Evolutionary conservation across 108 stramenopile genomes (phyloP), one percentile per base, ranked within the genome.

Genomic region (Conticribra guillardii): DNA sequence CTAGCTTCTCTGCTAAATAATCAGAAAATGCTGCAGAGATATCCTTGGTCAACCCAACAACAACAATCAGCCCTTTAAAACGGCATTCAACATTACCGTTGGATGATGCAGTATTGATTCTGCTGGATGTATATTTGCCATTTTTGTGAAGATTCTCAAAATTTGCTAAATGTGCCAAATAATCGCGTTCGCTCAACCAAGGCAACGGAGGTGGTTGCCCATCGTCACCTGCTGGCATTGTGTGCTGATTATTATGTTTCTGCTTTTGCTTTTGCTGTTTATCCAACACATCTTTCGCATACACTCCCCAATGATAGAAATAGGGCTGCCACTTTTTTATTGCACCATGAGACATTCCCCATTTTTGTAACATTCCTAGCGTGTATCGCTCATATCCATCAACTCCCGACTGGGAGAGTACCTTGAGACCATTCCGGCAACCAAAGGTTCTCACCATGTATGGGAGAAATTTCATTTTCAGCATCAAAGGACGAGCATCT

Each of bases 391-490:
- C 76, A 79, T 85, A 94, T 17, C 57, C 84, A 8, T 64, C 71
- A 8, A 79, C 18, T 15, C 82, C 82, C 9, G 74, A 82, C 2
- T 61, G 60, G 53, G 74, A 37, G n/a, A 94, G 62, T 15, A 73
- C 64, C 18, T 53, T 27, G 1, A 94, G 66, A 16, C 86, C 85
- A 78, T 94, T 91, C 27, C 93, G 82, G 72, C 89, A 90, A 44
- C 84, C 54, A 73, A 94, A 94, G 5, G 93, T 94, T 17, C 93
- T 75, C 7, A 91, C 81, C 93, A 94, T 94, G 76, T 94, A 94
- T 4, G 93, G 93, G 14, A 94, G 66, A 21, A 90, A 82, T 61
- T 94, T 94, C 93, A 94, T 94, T 75, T 94, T 94, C 3, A 94
- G 72, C 90, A 94, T 94, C 46, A 94, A 82, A 14, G 63, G 56